Evolutionary conservation across 257 asterid species (phyloP).

Genomic region (Forsythia suspensa): DNA sequence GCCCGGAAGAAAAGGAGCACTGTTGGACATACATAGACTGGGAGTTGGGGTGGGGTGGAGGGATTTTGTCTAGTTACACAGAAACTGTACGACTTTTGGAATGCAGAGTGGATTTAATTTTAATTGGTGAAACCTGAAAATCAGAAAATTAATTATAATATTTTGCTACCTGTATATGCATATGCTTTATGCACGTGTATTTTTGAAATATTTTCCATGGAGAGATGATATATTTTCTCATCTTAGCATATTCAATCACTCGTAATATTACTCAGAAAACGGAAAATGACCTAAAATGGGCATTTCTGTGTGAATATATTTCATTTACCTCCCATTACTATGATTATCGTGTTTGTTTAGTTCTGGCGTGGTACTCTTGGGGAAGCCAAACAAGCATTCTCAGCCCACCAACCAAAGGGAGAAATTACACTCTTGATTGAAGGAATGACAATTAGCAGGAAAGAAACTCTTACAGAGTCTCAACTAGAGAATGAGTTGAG

Average conservation of each 20-base stretch:
- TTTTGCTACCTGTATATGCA: conserved; percentile 4
- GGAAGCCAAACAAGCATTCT: conserved; percentile 72
- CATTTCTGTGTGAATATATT: neutral
- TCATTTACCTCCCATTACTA: conserved; percentile 12
- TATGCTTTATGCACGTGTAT: neutral
- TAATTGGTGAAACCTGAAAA: neutral
- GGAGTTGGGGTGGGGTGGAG: too few species aligned
- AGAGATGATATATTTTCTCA: neutral
- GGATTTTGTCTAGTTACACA: neutral
- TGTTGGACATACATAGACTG: neutral
- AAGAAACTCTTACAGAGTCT: conserved; percentile 61
- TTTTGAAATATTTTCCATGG: neutral
- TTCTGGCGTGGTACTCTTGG: conserved; percentile 85
- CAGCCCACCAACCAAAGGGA: conserved; percentile 74
- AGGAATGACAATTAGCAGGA: conserved; percentile 49
- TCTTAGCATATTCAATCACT: neutral
- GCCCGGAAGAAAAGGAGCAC: neutral
- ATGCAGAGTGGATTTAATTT: neutral
- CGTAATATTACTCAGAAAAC: neutral
- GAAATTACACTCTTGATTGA: conserved; percentile 89
- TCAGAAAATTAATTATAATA: neutral
- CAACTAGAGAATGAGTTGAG: conserved; percentile 75
- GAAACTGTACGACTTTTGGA: neutral
- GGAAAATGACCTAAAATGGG: neutral
- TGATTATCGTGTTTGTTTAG: conserved; percentile 37